A percentile compares a stretch with the other conserved stretches of the same genome.
phyloP scores from a whole-genome alignment of 768 basidiomycete genomes.

The Kwoniella europaea region DNA sequence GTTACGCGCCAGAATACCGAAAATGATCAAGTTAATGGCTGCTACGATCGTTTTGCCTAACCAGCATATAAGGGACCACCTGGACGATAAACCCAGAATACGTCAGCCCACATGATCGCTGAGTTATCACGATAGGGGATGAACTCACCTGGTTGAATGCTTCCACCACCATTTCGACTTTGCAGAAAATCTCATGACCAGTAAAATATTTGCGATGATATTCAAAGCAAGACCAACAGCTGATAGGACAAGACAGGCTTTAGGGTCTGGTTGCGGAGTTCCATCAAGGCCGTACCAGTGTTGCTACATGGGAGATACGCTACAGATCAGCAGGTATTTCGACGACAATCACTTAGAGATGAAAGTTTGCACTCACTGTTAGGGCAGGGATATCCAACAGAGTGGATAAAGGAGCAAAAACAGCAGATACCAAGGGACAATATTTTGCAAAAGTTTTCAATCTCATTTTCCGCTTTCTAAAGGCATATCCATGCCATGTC shows the following conservation, averaged over 20 bases:
- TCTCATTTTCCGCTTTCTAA: conserved; percentile 5
- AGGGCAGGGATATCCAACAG: conserved; percentile 59
- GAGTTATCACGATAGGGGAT: background rate
- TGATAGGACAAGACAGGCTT: conserved; percentile 44
- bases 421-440: conserved; percentile 55
- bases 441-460: conserved; percentile 36
- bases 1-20: conserved; percentile 45
- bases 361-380: conserved; percentile 53
- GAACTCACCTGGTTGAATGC: conserved; percentile 34
- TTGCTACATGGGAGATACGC: conserved; percentile 42
- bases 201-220: conserved; percentile 55
- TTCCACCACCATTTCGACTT: conserved; percentile 39
- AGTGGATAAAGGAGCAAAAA: conserved; percentile 58
- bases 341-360: no score
- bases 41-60: conserved; percentile 56
- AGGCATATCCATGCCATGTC: conserved; percentile 18
- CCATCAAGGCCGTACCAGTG: conserved; percentile 54
- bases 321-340: no score
- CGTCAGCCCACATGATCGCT: background rate
- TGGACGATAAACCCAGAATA: background rate
- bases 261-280: conserved; percentile 45
- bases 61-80: conserved; percentile 54
- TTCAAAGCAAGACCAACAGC: conserved; percentile 53
- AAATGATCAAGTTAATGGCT: conserved; percentile 48
- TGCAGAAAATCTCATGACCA: conserved; percentile 57